These are phyloP conservation scores for Rhexocercosporidium sp. DNA, from an alignment of 2,329 filamentous ascomycete species.

Conservation along the genomic window DNA sequence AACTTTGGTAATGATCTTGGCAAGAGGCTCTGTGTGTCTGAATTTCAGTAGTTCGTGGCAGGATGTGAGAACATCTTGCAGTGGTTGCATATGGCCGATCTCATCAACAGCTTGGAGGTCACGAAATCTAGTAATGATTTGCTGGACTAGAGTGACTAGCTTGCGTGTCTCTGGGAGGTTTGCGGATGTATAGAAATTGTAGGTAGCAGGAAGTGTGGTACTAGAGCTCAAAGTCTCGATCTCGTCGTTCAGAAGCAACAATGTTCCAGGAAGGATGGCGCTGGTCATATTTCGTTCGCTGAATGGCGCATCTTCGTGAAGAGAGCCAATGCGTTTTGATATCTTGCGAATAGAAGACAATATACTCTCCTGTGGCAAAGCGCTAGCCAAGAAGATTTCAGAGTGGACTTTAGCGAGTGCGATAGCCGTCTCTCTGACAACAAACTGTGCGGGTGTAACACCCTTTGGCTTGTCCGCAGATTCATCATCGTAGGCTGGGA, in stretches of 20 bases:
- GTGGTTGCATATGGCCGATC: constrained; percentile 73
- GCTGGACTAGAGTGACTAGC: constrained; percentile 71
- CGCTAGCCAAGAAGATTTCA: constrained; percentile 43
- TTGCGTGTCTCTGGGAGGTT: constrained; percentile 79
- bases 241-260: constrained; percentile 69
- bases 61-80: constrained; percentile 76
- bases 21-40: constrained; percentile 80
- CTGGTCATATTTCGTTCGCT: constrained; percentile 49
- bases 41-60: constrained; percentile 79
- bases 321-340: constrained; percentile 34
- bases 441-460: constrained; percentile 14
- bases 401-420: constrained; percentile 65
- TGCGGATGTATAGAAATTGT: constrained; percentile 89
- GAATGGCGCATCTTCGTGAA: constrained; percentile 23
- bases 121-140: constrained; percentile 73
- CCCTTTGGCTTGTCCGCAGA: constrained; percentile 32
- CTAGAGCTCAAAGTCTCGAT: constrained; percentile 51
- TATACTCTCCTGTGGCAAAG: constrained; percentile 35
- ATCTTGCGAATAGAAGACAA: constrained; percentile 37
- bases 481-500: constrained; percentile 73
- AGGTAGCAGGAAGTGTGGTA: constrained; percentile 52
- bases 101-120: constrained; percentile 71
- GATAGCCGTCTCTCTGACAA: constrained; percentile 49
- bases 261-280: constrained; percentile 67
- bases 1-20: constrained; percentile 81